A percentile compares a stretch with the other conserved stretches of the same genome.
Conservation (phyloP, 768 basidiomycete genomes). For the Auriscalpium microsporum region DNA sequence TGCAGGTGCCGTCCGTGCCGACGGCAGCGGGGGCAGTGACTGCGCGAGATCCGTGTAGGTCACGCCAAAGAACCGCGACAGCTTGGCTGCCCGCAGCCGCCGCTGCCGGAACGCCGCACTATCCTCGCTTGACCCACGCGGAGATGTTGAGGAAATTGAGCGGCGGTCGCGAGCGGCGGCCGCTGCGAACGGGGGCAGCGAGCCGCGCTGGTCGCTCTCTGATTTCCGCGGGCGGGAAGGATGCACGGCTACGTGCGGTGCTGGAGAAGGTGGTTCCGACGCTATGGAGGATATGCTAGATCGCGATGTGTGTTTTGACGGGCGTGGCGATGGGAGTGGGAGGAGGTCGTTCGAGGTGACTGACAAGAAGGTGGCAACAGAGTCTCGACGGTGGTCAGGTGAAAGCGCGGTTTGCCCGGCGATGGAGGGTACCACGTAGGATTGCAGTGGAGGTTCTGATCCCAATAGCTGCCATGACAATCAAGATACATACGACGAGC, state of each 20-base stretch:
- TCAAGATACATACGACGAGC: not conserved
- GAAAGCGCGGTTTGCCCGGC: constrained; percentile 3
- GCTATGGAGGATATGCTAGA: constrained; percentile 8
- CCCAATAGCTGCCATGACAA: constrained; percentile 36
- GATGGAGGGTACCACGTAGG: constrained; percentile 27
- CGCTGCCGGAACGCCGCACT: constrained; percentile 22
- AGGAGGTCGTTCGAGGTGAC: constrained; percentile 4
- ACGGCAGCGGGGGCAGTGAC: not conserved
- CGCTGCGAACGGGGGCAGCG: not conserved
- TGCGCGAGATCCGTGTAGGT: constrained; percentile 36
- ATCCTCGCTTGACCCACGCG: not conserved
- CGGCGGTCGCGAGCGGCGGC: not conserved
- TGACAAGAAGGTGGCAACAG: constrained; percentile 15
- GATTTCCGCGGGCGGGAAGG: not conserved
- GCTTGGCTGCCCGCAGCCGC: constrained; percentile 42
- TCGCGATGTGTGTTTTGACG: constrained; percentile 1
- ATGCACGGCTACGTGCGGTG: not conserved
- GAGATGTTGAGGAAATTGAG: not conserved
- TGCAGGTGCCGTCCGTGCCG: not conserved
- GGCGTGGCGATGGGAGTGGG: not conserved
- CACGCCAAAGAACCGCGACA: constrained; percentile 52
- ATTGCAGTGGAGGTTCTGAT: constrained; percentile 35
- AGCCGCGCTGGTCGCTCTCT: not conserved
- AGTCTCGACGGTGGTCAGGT: constrained; percentile 13
- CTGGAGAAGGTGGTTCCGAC: not conserved